Conservation (phyloP, 75 land plant species). For the Cryptomeria japonica region DNA sequence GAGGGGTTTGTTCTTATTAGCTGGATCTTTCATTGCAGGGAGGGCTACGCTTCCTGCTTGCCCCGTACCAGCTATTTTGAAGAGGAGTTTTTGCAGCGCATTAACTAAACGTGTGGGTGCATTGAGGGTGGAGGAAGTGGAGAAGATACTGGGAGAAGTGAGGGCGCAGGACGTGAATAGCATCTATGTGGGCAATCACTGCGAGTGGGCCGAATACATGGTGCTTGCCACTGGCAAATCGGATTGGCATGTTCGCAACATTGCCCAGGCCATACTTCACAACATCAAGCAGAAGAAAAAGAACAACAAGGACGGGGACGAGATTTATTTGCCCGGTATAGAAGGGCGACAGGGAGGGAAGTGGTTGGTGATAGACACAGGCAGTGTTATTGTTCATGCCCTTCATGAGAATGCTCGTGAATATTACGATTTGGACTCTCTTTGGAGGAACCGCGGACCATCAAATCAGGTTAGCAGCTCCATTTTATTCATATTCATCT, state of each 20-base stretch:
- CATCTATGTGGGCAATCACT: conserved; percentile 46
- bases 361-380: conserved; percentile 94
- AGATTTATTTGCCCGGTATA: conserved; percentile 64
- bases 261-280: conserved; percentile 77
- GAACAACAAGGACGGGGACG: conserved; percentile 30
- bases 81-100: neutral
- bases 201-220: conserved; percentile 82
- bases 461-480: conserved; percentile 36
- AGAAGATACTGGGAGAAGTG: conserved; percentile 61
- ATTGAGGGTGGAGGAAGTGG: conserved; percentile 64
- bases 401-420: conserved; percentile 86
- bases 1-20: neutral
- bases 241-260: conserved; percentile 80
- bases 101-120: neutral
- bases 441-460: conserved; percentile 46
- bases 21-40: neutral
- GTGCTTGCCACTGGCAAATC: conserved; percentile 86
- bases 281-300: conserved; percentile 77
- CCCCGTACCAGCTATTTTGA: neutral
- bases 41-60: neutral
- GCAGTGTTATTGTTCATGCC: conserved; percentile 75
- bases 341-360: conserved; percentile 84
- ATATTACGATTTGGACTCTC: conserved; percentile 78
- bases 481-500: neutral
- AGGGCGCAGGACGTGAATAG: conserved; percentile 69